Evolutionary conservation across 345 rosid genomes (phyloP), one percentile per base, ranked within the genome.

Genomic region (Aurinia saxatilis): DNA sequence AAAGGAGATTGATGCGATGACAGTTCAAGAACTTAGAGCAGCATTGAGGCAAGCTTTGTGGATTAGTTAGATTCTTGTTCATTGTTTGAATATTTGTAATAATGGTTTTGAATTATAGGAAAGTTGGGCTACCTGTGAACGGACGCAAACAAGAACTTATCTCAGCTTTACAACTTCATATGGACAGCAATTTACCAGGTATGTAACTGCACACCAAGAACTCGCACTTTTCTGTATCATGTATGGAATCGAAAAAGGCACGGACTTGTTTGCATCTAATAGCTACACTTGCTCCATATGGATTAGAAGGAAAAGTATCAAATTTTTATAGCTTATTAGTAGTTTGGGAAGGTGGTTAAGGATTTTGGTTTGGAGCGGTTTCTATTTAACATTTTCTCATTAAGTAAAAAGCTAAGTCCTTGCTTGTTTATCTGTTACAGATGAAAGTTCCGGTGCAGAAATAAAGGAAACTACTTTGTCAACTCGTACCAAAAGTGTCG

Each of bases 61-160:
- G 37, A 67, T 13, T 2, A 23, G 12, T 9, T 5, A 40, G 8
- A 27, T 35, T 17, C 15, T 34, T 68, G 25, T 35, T 11, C 38
- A 5, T 70, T 46, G 30, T 70, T 63, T 70, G 29, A 50, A 47
- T 21, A 17, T 53, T 61, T 60, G n/a, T 66, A n/a, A 38, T 62
- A 27, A 29, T 66, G 63, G 35, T 31, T 59, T 72, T 49, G 47
- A 66, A 21, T 29, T 73, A 21, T 71, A 89, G 98, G 91, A 75
- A 72, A 61, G 60, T 70, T 67, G 93, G 99, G 46, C 31, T 87
- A 66, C 82, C 99, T 42, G 81, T 80, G 36, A 87, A 78, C 76
- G 91, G 99, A 62, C 75, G 79, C 39, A 90, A 90, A 74, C 47
- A 30, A n/a, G 90, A 85, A 25, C 93, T 90, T 41, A 73, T 93